phyloP scores from a whole-genome alignment of 805 yeast species.

The Scheffersomyces lignosus region DNA sequence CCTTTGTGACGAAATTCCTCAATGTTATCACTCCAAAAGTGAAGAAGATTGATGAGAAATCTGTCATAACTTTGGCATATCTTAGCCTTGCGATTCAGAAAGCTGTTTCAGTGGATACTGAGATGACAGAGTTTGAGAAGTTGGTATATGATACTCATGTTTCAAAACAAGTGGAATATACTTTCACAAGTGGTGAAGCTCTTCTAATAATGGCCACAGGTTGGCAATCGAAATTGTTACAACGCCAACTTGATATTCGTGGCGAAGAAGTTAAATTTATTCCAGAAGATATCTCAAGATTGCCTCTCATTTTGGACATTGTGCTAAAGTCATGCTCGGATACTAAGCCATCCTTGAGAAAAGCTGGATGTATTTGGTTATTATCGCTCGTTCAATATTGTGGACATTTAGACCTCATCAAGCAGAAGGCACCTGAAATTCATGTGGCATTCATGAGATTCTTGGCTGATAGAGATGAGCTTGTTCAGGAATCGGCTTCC shows the following conservation, averaged over 20 bases:
- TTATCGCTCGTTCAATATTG: conserved; percentile 77
- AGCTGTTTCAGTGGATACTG: conserved; percentile 9
- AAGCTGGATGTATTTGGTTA: conserved; percentile 83
- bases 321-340: conserved; percentile 55
- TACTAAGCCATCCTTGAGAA: conserved; percentile 73
- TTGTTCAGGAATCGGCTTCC: conserved; percentile 90
- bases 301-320: conserved; percentile 41
- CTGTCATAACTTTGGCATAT: conserved; percentile 57
- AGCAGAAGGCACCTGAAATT: conserved; percentile 51
- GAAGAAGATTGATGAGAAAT: conserved; percentile 57
- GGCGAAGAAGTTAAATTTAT: conserved; percentile 23
- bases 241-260: conserved; percentile 55
- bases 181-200: conserved; percentile 85
- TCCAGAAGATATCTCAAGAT: conserved; percentile 17
- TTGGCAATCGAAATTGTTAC: conserved; percentile 63
- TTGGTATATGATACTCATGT: conserved; percentile 55
- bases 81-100: conserved; percentile 43
- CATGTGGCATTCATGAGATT: conserved; percentile 78
- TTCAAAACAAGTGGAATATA: conserved; percentile 71
- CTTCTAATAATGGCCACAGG: conserved; percentile 70
- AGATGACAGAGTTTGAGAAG: conserved; percentile 38
- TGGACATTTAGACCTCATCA: conserved; percentile 45
- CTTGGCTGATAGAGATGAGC: conserved; percentile 77
- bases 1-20: conserved; percentile 18
- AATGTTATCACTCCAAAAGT: conserved; percentile 37